These are phyloP conservation scores for Fusarium sulawesiense DNA, from an alignment of 2,329 filamentous ascomycete genomes.

Conservation along the genomic window DNA sequence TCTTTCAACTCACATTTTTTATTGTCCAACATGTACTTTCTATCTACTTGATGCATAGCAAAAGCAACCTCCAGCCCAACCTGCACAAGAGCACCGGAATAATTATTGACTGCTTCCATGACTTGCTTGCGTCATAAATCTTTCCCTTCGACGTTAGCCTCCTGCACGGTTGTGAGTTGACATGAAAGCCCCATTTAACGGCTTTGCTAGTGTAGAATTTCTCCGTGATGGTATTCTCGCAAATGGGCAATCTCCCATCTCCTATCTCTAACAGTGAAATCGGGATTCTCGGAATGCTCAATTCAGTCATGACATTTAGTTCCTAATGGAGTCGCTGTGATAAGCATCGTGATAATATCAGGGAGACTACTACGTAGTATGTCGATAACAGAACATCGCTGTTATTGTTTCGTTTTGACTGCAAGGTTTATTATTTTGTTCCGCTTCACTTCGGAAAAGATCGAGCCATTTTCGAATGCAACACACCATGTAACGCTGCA, in stretches of 20 bases:
- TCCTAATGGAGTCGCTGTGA: background rate
- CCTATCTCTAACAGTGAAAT: background rate
- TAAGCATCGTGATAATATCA: background rate
- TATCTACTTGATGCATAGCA: background rate
- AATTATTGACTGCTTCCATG: constrained; percentile 18
- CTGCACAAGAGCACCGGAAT: background rate
- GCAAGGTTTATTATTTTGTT: background rate
- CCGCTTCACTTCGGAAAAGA: constrained; percentile 6
- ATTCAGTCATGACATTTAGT: background rate
- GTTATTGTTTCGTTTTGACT: constrained; percentile 21
- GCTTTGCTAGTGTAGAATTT: constrained; percentile 6
- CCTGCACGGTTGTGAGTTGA: constrained; percentile 5
- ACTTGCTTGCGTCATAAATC: constrained; percentile 27
- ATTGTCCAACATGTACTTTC: background rate
- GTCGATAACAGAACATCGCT: constrained; percentile 6
- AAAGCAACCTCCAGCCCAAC: background rate
- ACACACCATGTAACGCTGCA: constrained; percentile 24
- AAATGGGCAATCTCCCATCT: background rate
- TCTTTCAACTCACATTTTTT: background rate
- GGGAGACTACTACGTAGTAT: background rate
- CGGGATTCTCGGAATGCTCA: background rate
- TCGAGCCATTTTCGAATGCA: constrained; percentile 16
- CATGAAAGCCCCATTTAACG: constrained; percentile 1
- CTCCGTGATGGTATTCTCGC: constrained; percentile 1
- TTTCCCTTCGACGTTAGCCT: background rate